phyloP scores from a whole-genome alignment of 2,329 filamentous ascomycete species.

The Bipolaris oryzae region DNA sequence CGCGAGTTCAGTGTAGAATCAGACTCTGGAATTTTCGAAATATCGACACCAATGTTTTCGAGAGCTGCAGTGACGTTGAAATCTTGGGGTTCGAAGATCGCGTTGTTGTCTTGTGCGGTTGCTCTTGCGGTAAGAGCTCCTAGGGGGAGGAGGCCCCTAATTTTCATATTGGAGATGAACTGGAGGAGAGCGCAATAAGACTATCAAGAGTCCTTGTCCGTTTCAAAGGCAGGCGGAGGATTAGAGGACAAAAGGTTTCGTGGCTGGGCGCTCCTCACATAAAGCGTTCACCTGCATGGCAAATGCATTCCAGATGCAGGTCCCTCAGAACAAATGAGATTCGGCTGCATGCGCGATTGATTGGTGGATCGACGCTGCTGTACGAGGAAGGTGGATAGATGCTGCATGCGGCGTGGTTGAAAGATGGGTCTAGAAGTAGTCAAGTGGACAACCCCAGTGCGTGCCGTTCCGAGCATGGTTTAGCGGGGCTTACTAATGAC shows the following conservation, averaged over 20 bases:
- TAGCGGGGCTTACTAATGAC: neutral
- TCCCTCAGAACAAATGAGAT: neutral
- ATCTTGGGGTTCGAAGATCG: conserved; percentile 5
- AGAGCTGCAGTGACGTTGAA: conserved; percentile 10
- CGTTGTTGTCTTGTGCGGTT: neutral
- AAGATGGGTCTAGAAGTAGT: neutral
- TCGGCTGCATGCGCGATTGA: neutral
- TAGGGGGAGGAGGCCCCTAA: neutral
- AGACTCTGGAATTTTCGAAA: neutral
- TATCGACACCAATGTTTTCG: conserved; percentile 1
- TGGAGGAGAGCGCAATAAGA: neutral
- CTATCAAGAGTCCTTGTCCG: too few relatives aligned
- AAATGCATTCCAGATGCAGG: neutral
- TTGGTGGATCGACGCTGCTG: neutral
- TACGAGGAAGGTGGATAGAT: neutral
- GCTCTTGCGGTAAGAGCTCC: neutral
- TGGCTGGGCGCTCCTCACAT: neutral
- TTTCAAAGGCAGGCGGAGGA: neutral
- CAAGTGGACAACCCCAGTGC: neutral
- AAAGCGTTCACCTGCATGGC: neutral
- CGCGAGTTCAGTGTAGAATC: neutral
- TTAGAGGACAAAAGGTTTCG: neutral
- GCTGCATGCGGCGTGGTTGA: neutral
- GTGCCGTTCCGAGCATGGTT: neutral
- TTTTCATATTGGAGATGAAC: neutral